Base-by-base conservation (phyloP, 1,139 yeast species). In the Sugiyamaella novakii region DNA sequence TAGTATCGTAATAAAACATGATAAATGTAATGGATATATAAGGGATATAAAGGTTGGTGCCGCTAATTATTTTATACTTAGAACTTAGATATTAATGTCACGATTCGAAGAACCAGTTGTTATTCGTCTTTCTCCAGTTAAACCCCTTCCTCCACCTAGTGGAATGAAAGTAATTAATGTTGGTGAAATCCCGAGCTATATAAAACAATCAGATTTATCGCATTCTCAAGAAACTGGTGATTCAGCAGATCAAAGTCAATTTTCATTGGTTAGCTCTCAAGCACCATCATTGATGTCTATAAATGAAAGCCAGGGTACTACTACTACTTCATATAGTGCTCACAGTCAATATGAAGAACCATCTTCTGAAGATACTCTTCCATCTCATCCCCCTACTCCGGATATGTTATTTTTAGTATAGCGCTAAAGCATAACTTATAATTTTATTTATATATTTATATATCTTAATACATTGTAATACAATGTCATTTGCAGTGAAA, bases 401-500 rank as follows among this genome's bases (percentile, higher is more conserved):
- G 17, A 31, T 7, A 31, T 31, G 35, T 19, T 31, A 6, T 31
- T 34, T 21, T 7, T 34, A 11, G 27, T 34, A 34, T 22, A 34
- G 8, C 31, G 6, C n/a, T 28, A 5, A 4, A 10, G 8, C 5
- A 10, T 28, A 10, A 12, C 31, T 12, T 10, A 6, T 15, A 14
- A 14, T 31, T 31, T n/a, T 31, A 31, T 31, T 22, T 6, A 22
- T 22, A 22, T 22, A 22, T 12, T 15, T 15, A 5, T 31, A 15
- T 31, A 17, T 31, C 3, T 31, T 10, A 31, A 6, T 31, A 17
- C 21, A 31, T 31, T 10, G 35, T 31, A 12, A 15, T 31, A 14
- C 35, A 31, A 31, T 31, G 30, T 28, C 30, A 28, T 28, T 11
- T 28, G 30, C n/a, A 28, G 30, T 28, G 30, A 28, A 28, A 6